Percentiles rank a stretch among this genome's conserved stretches.
These are phyloP conservation scores for Gossypium longicalyx DNA, from an alignment of 345 rosid species.

Conservation along the genomic window DNA sequence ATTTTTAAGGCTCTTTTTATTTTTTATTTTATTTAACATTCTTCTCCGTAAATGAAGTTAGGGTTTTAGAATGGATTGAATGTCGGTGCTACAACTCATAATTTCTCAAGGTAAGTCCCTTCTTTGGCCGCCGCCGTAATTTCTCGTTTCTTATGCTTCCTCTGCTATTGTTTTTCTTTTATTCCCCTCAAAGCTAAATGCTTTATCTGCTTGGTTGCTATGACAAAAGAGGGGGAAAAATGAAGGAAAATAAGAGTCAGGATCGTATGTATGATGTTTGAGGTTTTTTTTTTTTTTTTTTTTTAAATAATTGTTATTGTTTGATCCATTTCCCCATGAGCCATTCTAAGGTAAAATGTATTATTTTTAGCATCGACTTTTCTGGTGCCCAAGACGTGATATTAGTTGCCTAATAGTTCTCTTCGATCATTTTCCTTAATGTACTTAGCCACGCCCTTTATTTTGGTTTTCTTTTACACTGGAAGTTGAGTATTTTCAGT, in stretches of 20 bases:
- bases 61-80: slow-evolving; percentile 19
- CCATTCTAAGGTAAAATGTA: background rate
- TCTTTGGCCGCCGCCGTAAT: background rate
- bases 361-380: background rate
- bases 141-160: background rate
- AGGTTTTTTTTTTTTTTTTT: background rate
- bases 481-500: background rate
- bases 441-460: background rate
- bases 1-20: background rate
- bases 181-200: background rate
- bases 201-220: slow-evolving; percentile 9
- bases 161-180: background rate
- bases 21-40: background rate
- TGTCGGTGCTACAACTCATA: slow-evolving; percentile 9
- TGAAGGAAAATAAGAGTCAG: background rate
- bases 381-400: background rate
- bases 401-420: background rate
- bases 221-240: background rate
- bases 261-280: slow-evolving; percentile 1
- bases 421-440: background rate
- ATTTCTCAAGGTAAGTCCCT: slow-evolving; percentile 17
- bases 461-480: background rate
- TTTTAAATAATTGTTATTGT: background rate
- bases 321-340: background rate
- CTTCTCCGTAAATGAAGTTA: slow-evolving; percentile 11